Conservation (phyloP, 2,329 filamentous ascomycete species). For the Didymella glomerata region DNA sequence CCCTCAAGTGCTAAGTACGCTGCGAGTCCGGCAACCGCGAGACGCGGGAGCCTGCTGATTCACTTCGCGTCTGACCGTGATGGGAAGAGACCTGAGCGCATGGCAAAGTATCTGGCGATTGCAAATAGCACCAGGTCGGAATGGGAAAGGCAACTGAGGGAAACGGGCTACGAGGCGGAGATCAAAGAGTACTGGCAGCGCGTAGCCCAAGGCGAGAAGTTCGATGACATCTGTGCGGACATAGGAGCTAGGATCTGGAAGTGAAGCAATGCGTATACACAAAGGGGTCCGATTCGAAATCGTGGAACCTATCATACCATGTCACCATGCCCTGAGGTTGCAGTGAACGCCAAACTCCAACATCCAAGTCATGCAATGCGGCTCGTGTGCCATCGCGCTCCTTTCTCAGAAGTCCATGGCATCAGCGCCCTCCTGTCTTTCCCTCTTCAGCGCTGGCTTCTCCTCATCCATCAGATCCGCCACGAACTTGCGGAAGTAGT, state of each 20-base stretch:
- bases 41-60: not conserved
- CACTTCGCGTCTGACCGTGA: not conserved
- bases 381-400: not conserved
- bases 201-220: not conserved
- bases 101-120: not conserved
- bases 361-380: slow-evolving; percentile 7
- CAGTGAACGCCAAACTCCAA: slow-evolving; percentile 2
- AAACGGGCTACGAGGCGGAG: not conserved
- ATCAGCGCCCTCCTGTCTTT: slow-evolving; percentile 64
- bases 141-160: not conserved
- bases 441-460: slow-evolving; percentile 56
- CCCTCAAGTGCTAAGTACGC: not conserved
- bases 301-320: not conserved
- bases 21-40: not conserved
- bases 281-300: not conserved
- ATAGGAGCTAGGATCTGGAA: not conserved
- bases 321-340: not conserved
- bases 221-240: not conserved
- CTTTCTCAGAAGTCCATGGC: slow-evolving; percentile 70
- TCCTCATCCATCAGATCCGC: slow-evolving; percentile 80
- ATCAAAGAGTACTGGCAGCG: not conserved
- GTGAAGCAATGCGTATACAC: not conserved
- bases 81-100: not conserved
- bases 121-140: not conserved
- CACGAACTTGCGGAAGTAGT: slow-evolving; percentile 87